Conservation (phyloP, 805 yeast genomes). For the Tetrapisispora fleetii region DNA sequence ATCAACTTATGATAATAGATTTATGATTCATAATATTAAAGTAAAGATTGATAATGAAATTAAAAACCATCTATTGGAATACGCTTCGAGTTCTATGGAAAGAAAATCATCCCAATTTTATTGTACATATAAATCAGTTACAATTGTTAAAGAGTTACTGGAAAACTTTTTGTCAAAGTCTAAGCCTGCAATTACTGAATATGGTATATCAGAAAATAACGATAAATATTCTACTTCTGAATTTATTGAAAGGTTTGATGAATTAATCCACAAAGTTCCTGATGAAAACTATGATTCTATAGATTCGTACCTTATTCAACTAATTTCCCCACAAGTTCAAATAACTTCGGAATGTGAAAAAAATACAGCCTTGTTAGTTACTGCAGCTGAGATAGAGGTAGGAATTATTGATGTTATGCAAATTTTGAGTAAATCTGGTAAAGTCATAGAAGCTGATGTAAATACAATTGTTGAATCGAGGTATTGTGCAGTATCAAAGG, state of each 20-base stretch:
- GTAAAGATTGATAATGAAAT: conserved; percentile 45
- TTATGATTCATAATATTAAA: conserved; percentile 45
- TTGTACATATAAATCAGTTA: conserved; percentile 41
- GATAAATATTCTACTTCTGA: conserved; percentile 21
- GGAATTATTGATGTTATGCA: conserved; percentile 40
- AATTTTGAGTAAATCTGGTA: conserved; percentile 26
- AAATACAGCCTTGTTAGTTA: conserved; percentile 39
- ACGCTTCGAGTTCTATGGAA: conserved; percentile 36
- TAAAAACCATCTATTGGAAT: conserved; percentile 40
- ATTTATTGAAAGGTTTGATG: conserved; percentile 37
- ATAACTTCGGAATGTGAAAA: conserved; percentile 38
- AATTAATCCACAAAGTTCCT: conserved; percentile 35
- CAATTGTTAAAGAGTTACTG: conserved; percentile 36
- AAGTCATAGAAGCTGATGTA: conserved; percentile 20
- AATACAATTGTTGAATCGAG: conserved; percentile 43
- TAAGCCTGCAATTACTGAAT: conserved; percentile 15
- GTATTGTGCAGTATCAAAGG: conserved; percentile 45
- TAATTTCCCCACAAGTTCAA: conserved; percentile 57
- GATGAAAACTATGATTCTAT: conserved; percentile 34
- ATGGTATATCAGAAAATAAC: conserved; percentile 9
- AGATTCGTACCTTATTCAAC: conserved; percentile 43
- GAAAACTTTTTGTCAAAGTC: conserved; percentile 14
- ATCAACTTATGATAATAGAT: conserved; percentile 44
- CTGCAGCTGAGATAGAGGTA: conserved; percentile 51
- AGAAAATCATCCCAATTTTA: conserved; percentile 36